phyloP scores from a whole-genome alignment of 805 yeast species.

The Yarrowia osloensis region DNA sequence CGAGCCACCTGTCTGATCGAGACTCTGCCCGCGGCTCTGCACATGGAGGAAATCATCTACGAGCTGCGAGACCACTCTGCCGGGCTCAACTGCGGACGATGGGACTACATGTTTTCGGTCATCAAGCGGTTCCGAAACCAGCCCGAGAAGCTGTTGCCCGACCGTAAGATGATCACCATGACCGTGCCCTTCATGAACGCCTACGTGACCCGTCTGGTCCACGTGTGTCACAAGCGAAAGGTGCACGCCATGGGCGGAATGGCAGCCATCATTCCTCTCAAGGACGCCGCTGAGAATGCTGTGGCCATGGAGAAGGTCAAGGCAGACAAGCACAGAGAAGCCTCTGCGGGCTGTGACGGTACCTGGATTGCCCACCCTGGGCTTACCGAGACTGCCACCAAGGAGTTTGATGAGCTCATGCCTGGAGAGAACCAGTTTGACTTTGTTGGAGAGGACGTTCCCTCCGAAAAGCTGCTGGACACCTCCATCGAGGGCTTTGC shows the following conservation, averaged over 20 bases:
- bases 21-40: constrained; percentile 70
- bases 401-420: constrained; percentile 69
- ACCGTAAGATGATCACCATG: constrained; percentile 68
- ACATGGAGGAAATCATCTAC: constrained; percentile 73
- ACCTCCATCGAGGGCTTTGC: constrained; percentile 57
- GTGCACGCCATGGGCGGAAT: constrained; percentile 77
- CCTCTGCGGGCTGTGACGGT: constrained; percentile 66
- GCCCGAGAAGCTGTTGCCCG: constrained; percentile 63
- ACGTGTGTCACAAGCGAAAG: constrained; percentile 67
- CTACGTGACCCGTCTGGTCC: constrained; percentile 63
- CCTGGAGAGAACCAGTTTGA: constrained; percentile 68
- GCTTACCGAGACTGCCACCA: constrained; percentile 60
- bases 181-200: constrained; percentile 67
- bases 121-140: constrained; percentile 64
- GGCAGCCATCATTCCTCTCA: constrained; percentile 75
- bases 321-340: constrained; percentile 67
- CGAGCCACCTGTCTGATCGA: constrained; percentile 70
- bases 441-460: constrained; percentile 51
- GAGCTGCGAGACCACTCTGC: constrained; percentile 68
- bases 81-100: constrained; percentile 72
- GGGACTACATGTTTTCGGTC: constrained; percentile 73
- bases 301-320: constrained; percentile 64
- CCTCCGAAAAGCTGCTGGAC: constrained; percentile 48
- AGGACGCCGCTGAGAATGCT: constrained; percentile 57
- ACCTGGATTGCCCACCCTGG: constrained; percentile 79